Base-by-base conservation (phyloP, 345 rosid genomes). In the Camelina neglecta region DNA sequence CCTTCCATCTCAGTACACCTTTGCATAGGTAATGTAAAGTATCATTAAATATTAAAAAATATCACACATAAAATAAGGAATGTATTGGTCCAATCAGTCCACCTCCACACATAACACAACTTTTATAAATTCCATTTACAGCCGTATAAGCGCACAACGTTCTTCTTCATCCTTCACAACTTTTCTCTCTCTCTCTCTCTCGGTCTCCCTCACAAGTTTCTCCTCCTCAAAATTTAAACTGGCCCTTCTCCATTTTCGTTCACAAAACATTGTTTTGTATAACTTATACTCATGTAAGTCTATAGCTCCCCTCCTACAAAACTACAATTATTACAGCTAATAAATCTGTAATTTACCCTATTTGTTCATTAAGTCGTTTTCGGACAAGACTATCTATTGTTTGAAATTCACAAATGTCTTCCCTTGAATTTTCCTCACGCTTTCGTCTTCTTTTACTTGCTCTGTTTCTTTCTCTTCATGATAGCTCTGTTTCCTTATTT, bases 241-340 rank as follows among this genome's bases (percentile, higher is more conserved):
- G 81, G 76, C 76, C 72, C 77, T 29, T 66, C 81, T 58, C 63
- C 76, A 59, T 65, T 72, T 72, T 50, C 77, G 68, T 50, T 72
- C 77, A 59, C 77, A 65, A 77, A 71, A 77, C 13, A 55, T 71
- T 15, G 54, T 74, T 65, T 65, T 77, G 51, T 72, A 72, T 72
- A 51, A 44, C 74, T 36, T 69, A 60, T 67, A 53, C 57, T 79
- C 81, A 73, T 79, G 81, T 79, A 73, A 79, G 81, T 35, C 38
- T 78, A 71, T 41, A 59, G 31, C 11, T 36, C 1, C 24, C 29
- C 50, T 58, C 29, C 5, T 26, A 35, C n/a, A 18, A 29, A 36
- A 6, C 23, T 61, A 15, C 55, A 33, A 41, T 47, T 48, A 47
- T 29, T 38, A 39, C 20, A 36, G 31, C 5, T 20, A 8, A 26